Evolutionary conservation across 495 filamentous ascomycete genomes (phyloP).

Genomic region (Trichodelitschia bisporula): DNA sequence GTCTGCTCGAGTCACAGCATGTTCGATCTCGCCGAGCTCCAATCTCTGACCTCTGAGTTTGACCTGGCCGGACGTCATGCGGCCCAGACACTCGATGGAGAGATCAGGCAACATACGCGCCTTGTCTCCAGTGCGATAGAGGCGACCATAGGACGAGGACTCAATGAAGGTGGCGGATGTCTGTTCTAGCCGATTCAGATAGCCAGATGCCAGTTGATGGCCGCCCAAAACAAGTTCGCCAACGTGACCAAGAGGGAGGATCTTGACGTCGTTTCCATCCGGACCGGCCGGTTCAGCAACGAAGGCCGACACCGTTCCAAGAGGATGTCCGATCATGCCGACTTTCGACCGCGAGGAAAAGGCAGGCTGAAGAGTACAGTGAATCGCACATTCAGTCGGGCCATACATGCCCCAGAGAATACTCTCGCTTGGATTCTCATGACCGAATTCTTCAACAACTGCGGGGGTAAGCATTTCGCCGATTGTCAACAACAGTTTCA

Average conservation of each 20-base stretch:
- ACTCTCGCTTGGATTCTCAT: slow-evolving; percentile 12
- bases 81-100: slow-evolving; percentile 56
- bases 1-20: slow-evolving; percentile 29
- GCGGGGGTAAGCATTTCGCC: slow-evolving; percentile 63
- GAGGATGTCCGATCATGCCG: slow-evolving; percentile 43
- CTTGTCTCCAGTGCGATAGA: slow-evolving; percentile 75
- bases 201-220: slow-evolving; percentile 49
- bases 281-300: slow-evolving; percentile 21
- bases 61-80: slow-evolving; percentile 53
- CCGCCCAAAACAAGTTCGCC: slow-evolving; percentile 76
- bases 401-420: slow-evolving; percentile 74
- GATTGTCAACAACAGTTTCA: slow-evolving; percentile 48
- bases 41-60: slow-evolving; percentile 64
- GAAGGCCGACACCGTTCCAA: slow-evolving; percentile 55
- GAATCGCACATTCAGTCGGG: slow-evolving; percentile 65
- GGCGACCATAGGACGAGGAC: slow-evolving; percentile 23
- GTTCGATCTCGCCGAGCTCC: slow-evolving; percentile 65
- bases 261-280: slow-evolving; percentile 5
- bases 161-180: slow-evolving; percentile 44
- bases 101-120: slow-evolving; percentile 44
- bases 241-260: slow-evolving; percentile 37
- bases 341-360: slow-evolving; percentile 24
- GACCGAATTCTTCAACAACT: slow-evolving; percentile 49
- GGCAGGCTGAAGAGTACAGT: slow-evolving; percentile 32
- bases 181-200: slow-evolving; percentile 61